Evolutionary conservation across 345 rosid species (phyloP).

Genomic region (Aethionema arabicum): DNA sequence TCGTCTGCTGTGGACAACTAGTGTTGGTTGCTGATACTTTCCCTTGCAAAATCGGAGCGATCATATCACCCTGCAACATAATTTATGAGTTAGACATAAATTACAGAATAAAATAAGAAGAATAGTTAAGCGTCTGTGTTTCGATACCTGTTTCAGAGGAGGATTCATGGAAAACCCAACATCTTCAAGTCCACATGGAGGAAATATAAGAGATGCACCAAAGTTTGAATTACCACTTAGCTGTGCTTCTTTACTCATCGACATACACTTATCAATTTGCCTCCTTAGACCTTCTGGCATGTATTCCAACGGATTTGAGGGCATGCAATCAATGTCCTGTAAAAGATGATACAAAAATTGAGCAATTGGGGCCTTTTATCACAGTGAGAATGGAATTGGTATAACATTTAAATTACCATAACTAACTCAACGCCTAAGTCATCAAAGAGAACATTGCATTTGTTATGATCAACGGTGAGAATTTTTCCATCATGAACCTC

Average conservation of each 20-base stretch:
- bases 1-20: conserved; percentile 42
- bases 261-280: conserved; percentile 46
- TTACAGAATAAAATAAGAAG: conserved; percentile 13
- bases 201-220: conserved; percentile 46
- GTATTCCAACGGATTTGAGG: conserved; percentile 74
- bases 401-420: conserved; percentile 49
- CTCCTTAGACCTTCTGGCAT: conserved; percentile 87
- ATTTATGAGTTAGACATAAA: conserved; percentile 10
- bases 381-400: conserved; percentile 13
- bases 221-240: conserved; percentile 47
- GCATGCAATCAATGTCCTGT: conserved; percentile 99
- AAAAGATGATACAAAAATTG: conserved; percentile 11
- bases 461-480: conserved; percentile 82
- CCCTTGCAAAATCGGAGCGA: conserved; percentile 37
- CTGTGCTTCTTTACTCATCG: conserved; percentile 49
- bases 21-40: conserved; percentile 40
- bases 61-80: conserved; percentile 48
- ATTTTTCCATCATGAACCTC: conserved; percentile 89
- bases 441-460: conserved; percentile 76
- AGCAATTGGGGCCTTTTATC: conserved; percentile 19
- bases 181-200: conserved; percentile 50
- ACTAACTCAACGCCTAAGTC: conserved; percentile 91
- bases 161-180: conserved; percentile 42
- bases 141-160: conserved; percentile 40
- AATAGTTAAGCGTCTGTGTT: conserved; percentile 10